These are phyloP conservation scores for Apocynum venetum DNA, from an alignment of 257 asterid genomes.

Conservation along the genomic window DNA sequence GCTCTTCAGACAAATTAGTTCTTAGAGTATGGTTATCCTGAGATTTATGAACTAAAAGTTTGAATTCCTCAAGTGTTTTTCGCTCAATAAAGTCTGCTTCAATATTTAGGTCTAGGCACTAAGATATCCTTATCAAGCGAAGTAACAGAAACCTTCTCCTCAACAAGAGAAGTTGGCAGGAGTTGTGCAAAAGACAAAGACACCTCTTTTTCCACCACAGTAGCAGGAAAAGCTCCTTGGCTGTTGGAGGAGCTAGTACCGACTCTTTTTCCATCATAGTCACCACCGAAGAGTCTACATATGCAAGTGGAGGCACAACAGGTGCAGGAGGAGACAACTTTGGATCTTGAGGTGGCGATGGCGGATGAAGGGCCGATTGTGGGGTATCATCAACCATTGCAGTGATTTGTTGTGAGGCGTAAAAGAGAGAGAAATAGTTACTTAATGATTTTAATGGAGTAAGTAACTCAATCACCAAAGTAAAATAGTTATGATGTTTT, in stretches of 20 bases:
- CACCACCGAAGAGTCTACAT: conserved; percentile 26
- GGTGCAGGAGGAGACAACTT: conserved; percentile 12
- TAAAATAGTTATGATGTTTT: too few relatives aligned
- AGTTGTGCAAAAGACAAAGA: conserved; percentile 37
- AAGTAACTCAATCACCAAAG: too few relatives aligned
- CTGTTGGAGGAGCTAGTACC: conserved; percentile 15
- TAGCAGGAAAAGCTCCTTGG: conserved; percentile 32
- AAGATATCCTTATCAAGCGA: neutral
- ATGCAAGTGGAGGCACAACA: conserved; percentile 55
- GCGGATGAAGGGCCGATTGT: conserved; percentile 29
- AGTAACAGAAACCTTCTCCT: conserved; percentile 37
- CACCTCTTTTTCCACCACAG: conserved; percentile 39
- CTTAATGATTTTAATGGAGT: too few relatives aligned
- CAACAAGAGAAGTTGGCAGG: conserved; percentile 22
- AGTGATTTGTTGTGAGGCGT: neutral
- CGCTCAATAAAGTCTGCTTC: conserved; percentile 32
- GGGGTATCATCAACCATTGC: conserved; percentile 53
- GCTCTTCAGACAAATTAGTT: conserved; percentile 30
- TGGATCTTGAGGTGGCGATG: conserved; percentile 26
- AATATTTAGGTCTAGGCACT: conserved; percentile 9
- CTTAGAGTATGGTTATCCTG: conserved; percentile 28
- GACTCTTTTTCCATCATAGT: neutral
- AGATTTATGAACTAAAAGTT: conserved; percentile 42
- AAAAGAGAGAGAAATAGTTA: too few relatives aligned
- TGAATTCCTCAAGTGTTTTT: conserved; percentile 52